Base-by-base conservation (phyloP, 257 asterid genomes). In the Nicotiana benthamiana region DNA sequence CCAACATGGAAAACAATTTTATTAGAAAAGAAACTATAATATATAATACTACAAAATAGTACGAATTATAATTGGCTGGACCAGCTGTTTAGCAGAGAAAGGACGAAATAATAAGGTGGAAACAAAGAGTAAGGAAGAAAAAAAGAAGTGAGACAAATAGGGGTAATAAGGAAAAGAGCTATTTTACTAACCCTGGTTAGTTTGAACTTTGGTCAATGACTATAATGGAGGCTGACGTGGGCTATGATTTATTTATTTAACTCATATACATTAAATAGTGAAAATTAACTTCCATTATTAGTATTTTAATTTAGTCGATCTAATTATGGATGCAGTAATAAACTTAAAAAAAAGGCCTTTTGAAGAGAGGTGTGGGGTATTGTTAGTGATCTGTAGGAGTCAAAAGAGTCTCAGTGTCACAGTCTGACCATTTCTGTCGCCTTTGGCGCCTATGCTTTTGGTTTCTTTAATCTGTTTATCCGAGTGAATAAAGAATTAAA, bases 151-250 rank as follows among this genome's bases (percentile, higher is more conserved):
- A 62, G 83, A 80, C 76, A 68, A 79, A 79, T 62, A 82, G 60
- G 77, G 80, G 74, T 80, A 81, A 48, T 48, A 46, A 76, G 82
- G 85, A 79, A 86, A 77, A 68, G 81, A 85, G 82, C 86, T 84
- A 80, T 83, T 75, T 26, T 5, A 62, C 80, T 81, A 84, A 86
- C 87, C 85, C 75, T 84, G 88, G 88, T 86, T 87, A 24, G 70
- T 61, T 78, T 77, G 56, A 40, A 57, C 54, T 1, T 9, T 0
- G 11, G n/a, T 32, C 53, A 84, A 83, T 40, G 78, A n/a, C 24
- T n/a, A 48, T 28, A 27, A 22, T 36, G 27, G 26, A 40, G 12
- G 12, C 3, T 40, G 48, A 40, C 48, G 48, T 40, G 48, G 48
- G 9, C 46, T 36, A 36, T 8, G 0, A 0, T 36, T 40, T 40